Conservation (phyloP, 345 rosid genomes). For the Pelargonium nanum region DNA sequence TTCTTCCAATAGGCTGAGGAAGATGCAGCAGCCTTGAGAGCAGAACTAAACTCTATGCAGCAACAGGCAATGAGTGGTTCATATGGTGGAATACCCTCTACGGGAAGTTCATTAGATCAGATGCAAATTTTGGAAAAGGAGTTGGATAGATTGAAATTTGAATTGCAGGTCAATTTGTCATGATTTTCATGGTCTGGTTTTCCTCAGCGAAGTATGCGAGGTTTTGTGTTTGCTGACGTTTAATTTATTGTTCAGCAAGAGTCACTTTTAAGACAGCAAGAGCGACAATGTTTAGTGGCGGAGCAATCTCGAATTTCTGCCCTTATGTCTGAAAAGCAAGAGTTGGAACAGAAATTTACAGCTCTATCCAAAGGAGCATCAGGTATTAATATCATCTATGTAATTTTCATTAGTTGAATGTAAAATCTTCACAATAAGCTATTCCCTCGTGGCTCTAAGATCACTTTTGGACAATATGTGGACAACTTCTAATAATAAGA, state of each 20-base stretch:
- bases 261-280: conserved; percentile 51
- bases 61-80: conserved; percentile 52
- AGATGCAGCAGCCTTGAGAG: conserved; percentile 93
- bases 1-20: conserved; percentile 73
- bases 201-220: conserved; percentile 4
- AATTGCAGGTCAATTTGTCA: conserved; percentile 46
- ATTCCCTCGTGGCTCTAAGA: too few relatives aligned
- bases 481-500: too few relatives aligned
- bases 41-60: conserved; percentile 77
- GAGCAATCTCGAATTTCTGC: conserved; percentile 57
- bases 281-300: conserved; percentile 39
- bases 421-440: too few relatives aligned
- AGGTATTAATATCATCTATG: conserved; percentile 27
- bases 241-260: conserved; percentile 44
- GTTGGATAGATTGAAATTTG: conserved; percentile 48
- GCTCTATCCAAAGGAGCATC: conserved; percentile 33
- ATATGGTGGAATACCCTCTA: conserved; percentile 33
- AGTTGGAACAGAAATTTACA: conserved; percentile 54
- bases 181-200: conserved; percentile 2
- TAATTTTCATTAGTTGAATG: neutral
- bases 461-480: too few relatives aligned
- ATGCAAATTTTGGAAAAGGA: conserved; percentile 61
- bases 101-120: conserved; percentile 45
- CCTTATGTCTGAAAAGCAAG: conserved; percentile 60
- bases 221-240: conserved; percentile 20